Evolutionary conservation across 2,329 filamentous ascomycete genomes (phyloP).

Genomic region (Calonectria pseudoreteaudii): DNA sequence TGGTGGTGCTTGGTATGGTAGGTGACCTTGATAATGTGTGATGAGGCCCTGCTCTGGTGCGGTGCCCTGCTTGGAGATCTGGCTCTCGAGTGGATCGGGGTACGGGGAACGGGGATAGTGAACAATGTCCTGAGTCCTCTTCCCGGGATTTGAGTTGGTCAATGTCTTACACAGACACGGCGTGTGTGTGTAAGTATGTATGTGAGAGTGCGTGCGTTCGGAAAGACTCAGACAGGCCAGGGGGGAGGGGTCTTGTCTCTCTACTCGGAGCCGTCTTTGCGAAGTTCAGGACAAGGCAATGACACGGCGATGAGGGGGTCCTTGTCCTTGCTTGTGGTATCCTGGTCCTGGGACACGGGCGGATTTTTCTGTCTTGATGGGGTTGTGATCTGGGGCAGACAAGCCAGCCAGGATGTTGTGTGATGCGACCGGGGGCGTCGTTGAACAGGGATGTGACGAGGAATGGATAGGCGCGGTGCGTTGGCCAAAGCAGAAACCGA

Average conservation of each 20-base stretch:
- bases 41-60: slow-evolving; percentile 13
- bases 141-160: slow-evolving; percentile 41
- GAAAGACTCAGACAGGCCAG: slow-evolving; percentile 12
- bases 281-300: slow-evolving; percentile 14
- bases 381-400: slow-evolving; percentile 26
- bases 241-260: slow-evolving; percentile 12
- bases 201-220: slow-evolving; percentile 24
- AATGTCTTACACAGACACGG: slow-evolving; percentile 39
- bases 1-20: slow-evolving; percentile 35
- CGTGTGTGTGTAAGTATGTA: slow-evolving; percentile 18
- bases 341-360: slow-evolving; percentile 20
- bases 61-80: slow-evolving; percentile 35
- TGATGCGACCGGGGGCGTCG: slow-evolving; percentile 22
- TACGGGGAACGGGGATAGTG: slow-evolving; percentile 25
- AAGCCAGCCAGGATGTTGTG: slow-evolving; percentile 19
- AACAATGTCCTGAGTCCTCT: slow-evolving; percentile 4
- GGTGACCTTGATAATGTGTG: slow-evolving; percentile 13
- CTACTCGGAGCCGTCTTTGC: background rate
- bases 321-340: slow-evolving; percentile 9
- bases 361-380: slow-evolving; percentile 24
- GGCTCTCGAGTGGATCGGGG: slow-evolving; percentile 42
- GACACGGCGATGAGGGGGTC: slow-evolving; percentile 20
- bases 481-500: slow-evolving; percentile 15
- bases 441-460: slow-evolving; percentile 22
- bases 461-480: slow-evolving; percentile 21